Base-by-base conservation (phyloP, 139 green algal genomes). In the Coccomyxa sp. region DNA sequence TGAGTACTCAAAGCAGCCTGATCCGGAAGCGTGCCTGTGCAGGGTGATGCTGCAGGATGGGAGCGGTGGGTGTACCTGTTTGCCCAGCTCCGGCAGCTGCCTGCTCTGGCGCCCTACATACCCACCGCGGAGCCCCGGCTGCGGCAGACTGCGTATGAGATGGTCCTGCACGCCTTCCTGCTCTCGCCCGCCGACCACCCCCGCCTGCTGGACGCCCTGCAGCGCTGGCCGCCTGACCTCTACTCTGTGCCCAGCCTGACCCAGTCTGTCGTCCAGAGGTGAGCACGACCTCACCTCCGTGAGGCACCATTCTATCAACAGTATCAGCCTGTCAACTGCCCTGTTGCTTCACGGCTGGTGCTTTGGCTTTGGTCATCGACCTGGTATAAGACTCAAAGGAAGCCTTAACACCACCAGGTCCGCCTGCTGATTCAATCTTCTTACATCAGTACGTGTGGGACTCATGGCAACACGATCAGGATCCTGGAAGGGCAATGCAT, bases 1-100 rank as follows among this genome's bases (percentile, higher is more conserved):
- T n/a, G n/a, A n/a, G n/a, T n/a, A n/a, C n/a, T n/a, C n/a, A n/a
- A n/a, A n/a, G n/a, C n/a, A n/a, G n/a, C n/a, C n/a, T n/a, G n/a
- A n/a, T n/a, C n/a, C n/a, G n/a, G n/a, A n/a, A n/a, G n/a, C n/a
- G n/a, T n/a, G n/a, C n/a, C n/a, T n/a, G n/a, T 79, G 55, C 81
- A 84, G 72, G 54, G 55, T 9, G 74, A 89, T 55, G 81, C 82
- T 0, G 64, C 81, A 24, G 87, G 87, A 0, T 97, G 92, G 92
- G 92, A 96, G 81, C 86, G 89, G 18, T 93, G 88, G 84, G 83
- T 93, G 70, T 91, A 88, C 73, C 77, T 84, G 18, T 97, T 96
- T 84, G 88, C 81, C 0, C 85, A 94, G 81, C 76, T 79, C n/a
- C 85, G 86, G 22, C 89, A 96, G 83, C 89, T 98, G 76, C 80